These are phyloP conservation scores for Fusarium compactum DNA, from an alignment of 2,329 filamentous ascomycete species.

Conservation along the genomic window DNA sequence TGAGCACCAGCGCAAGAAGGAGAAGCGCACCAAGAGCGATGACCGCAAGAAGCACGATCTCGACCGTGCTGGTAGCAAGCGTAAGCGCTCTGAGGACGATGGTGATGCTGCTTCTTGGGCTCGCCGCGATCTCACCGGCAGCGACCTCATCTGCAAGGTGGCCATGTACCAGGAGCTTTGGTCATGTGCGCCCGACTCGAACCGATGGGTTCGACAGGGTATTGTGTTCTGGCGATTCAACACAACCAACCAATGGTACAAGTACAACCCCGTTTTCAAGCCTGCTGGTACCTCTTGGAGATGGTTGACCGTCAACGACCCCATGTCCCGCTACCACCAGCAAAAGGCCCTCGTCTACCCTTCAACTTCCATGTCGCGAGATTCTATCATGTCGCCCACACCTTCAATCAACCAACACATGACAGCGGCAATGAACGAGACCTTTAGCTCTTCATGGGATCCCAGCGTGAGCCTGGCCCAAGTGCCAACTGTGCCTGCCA, in stretches of 20 bases:
- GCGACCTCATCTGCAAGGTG: constrained; percentile 70
- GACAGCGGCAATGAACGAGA: constrained; percentile 68
- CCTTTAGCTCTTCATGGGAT: constrained; percentile 64
- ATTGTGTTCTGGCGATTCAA: constrained; percentile 74
- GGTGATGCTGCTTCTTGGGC: constrained; percentile 57
- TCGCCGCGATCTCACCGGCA: constrained; percentile 59
- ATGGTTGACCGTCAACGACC: constrained; percentile 71
- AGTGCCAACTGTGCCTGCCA: constrained; percentile 51
- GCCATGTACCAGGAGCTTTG: constrained; percentile 77
- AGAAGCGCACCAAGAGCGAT: constrained; percentile 52
- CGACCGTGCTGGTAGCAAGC: constrained; percentile 54
- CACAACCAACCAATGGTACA: constrained; percentile 64
- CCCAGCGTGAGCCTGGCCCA: constrained; percentile 51
- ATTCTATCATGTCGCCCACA: constrained; percentile 66
- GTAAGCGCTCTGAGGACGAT: constrained; percentile 57
- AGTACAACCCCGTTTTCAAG: constrained; percentile 62
- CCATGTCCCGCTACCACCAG: constrained; percentile 69
- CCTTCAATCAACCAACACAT: constrained; percentile 64
- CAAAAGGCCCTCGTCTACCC: constrained; percentile 59
- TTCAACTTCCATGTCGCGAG: constrained; percentile 50
- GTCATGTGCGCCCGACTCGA: constrained; percentile 62
- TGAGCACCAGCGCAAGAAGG: constrained; percentile 55
- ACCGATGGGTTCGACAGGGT: constrained; percentile 67
- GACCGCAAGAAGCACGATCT: constrained; percentile 53
- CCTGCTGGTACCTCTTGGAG: constrained; percentile 69